Conservation (phyloP, 2,329 filamentous ascomycete species). For the Capronia coronata region DNA sequence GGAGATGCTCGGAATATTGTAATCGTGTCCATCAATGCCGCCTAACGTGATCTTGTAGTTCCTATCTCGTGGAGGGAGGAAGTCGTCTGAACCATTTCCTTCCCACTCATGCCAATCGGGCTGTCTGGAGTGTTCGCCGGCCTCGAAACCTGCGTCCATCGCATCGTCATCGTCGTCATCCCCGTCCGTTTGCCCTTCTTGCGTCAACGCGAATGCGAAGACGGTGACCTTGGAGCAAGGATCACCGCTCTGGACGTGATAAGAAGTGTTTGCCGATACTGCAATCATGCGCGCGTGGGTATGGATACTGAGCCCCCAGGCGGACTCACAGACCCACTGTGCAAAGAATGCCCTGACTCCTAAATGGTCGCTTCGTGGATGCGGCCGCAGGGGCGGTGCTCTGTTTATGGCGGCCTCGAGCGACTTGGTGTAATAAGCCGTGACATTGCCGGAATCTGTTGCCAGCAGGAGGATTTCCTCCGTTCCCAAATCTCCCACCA, state of each 20-base stretch:
- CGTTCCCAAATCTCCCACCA: slow-evolving; percentile 61
- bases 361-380: slow-evolving; percentile 31
- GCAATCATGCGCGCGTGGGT: slow-evolving; percentile 75
- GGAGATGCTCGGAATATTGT: slow-evolving; percentile 53
- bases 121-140: background rate
- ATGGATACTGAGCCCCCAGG: slow-evolving; percentile 86
- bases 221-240: slow-evolving; percentile 26
- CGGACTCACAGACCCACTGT: slow-evolving; percentile 68
- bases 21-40: slow-evolving; percentile 34
- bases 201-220: slow-evolving; percentile 37
- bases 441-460: slow-evolving; percentile 70
- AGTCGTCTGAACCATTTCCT: background rate
- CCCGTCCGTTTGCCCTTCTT: slow-evolving; percentile 25
- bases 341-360: slow-evolving; percentile 57
- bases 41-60: slow-evolving; percentile 40
- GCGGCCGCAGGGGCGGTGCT: slow-evolving; percentile 19
- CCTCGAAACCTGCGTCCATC: background rate
- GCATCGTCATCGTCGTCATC: slow-evolving; percentile 8
- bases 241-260: slow-evolving; percentile 20
- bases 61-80: slow-evolving; percentile 31
- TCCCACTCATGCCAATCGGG: slow-evolving; percentile 25
- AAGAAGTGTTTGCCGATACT: slow-evolving; percentile 65
- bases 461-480: slow-evolving; percentile 62
- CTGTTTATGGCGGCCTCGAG: slow-evolving; percentile 43
- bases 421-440: slow-evolving; percentile 59